Base-by-base conservation (phyloP, 179 eudicot genomes). In the Patellifolia procumbens region DNA sequence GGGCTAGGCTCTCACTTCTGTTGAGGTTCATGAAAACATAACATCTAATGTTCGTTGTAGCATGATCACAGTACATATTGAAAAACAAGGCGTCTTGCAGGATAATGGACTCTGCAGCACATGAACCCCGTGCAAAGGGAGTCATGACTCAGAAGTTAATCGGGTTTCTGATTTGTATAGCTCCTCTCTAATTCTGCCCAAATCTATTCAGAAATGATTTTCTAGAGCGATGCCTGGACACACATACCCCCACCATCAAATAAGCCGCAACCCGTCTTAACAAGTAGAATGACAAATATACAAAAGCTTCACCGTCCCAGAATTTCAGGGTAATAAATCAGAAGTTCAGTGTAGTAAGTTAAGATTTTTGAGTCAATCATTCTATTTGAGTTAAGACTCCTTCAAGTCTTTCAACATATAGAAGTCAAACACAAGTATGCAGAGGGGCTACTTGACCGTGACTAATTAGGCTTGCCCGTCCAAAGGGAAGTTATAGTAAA, bases 401-500 rank as follows among this genome's bases (percentile, higher is more conserved):
- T 65, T 39, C 70, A 65, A 37, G 49, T 51, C 46, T 64, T 35
- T 0, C 31, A 42, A 67, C 20, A 11, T 15, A 63, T 4, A 59
- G 15, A 28, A 10, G 63, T 59, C 63, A 26, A 15, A 37, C 48
- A 43, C 20, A 67, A 42, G 32, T 28, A 43, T 11, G 9, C 3
- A 37, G 22, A 5, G 28, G 73, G 8, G 31, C 29, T 43, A 12
- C 46, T 11, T 24, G 45, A 9, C 10, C 32, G 7, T 64, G 28
- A 26, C 35, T 51, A 34, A 0, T n/a, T 13, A 31, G 42, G 24
- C 48, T 26, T 45, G 10, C 12, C 31, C 59, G 31, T 55, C 58
- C 69, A 46, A 69, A 60, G 39, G 58, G 20, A 59, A 51, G 68
- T 22, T 49, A 48, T 3, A 39, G 43, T 39, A 70, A 28, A 61